Evolutionary conservation across 352 stramenopile genomes (phyloP), one percentile per base, ranked within the genome.

Genomic region (Globisporangium irregulare): DNA sequence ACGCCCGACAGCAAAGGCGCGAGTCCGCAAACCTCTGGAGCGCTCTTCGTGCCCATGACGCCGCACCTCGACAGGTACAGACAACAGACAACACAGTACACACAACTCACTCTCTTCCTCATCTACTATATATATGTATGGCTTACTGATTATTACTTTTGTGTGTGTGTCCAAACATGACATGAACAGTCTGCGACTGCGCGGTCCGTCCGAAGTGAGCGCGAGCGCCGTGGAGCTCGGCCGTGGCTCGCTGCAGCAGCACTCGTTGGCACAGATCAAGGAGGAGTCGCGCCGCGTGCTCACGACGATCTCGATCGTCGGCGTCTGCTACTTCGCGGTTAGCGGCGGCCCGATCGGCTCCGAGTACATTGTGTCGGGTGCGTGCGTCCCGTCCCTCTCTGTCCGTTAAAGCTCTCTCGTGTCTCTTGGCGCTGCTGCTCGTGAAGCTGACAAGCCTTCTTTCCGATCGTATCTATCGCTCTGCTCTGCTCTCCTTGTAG

Each of bases 251-350:
- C n/a, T 77, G 68, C 64, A 69, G 71, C 74, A 69, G 54, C 74
- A 59, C 7, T 73, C 67, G 51, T 46, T 80, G 34, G 68, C 77
- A 60, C 66, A 71, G 8, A 77, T 80, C 46, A 86, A 83, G 68
- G 76, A 82, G 68, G 76, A 75, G 25, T 64, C 63, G 53, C 78
- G 70, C 29, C 80, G 80, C 57, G 78, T 86, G 69, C 75, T 89
- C 41, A 84, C 76, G 68, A 81, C 80, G 67, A 73, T 85, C 64
- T 84, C 80, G 29, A 80, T 89, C 59, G 73, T 82, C 36, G 80
- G 78, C 20, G 65, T 89, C 32, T 86, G 78, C 73, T 89, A 86
- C 70, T 86, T 89, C 48, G 76, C 79, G 38, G 77, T 82, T 24
- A 82, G 75, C 38, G 76, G 75, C 50, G 78, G 78, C 0, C 71